These are phyloP conservation scores for Hansenula lynferdii DNA, from an alignment of 1,139 yeast species.

Conservation along the genomic window DNA sequence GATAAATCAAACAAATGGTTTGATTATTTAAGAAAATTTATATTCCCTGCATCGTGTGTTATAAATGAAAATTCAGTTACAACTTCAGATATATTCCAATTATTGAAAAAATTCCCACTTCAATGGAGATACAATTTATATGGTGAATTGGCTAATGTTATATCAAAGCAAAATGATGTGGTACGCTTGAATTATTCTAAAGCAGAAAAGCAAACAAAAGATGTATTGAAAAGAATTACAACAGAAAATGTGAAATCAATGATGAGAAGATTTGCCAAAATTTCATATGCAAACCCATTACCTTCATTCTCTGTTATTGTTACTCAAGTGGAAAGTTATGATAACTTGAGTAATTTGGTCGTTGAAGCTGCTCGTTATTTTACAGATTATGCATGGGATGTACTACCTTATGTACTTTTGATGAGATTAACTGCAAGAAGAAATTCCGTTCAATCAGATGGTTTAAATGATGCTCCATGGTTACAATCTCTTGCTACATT, in stretches of 20 bases:
- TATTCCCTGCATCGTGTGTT: conserved; percentile 65
- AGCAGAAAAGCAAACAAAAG: conserved; percentile 81
- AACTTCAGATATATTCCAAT: conserved; percentile 52
- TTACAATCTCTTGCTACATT: conserved; percentile 67
- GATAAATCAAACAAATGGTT: conserved; percentile 46
- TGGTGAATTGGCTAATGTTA: conserved; percentile 69
- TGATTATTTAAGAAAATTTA: conserved; percentile 55
- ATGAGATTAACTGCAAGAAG: conserved; percentile 70
- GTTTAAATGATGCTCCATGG: conserved; percentile 83
- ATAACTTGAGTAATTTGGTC: conserved; percentile 72
- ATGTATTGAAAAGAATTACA: conserved; percentile 78
- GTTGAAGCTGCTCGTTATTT: conserved; percentile 80
- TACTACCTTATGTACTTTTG: conserved; percentile 67
- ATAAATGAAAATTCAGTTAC: conserved; percentile 58
- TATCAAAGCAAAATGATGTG: conserved; percentile 47
- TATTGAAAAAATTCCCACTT: conserved; percentile 50
- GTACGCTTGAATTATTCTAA: conserved; percentile 60
- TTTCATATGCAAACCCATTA: conserved; percentile 78
- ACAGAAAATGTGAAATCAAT: conserved; percentile 75
- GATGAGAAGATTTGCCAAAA: conserved; percentile 72
- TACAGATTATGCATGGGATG: conserved; percentile 83
- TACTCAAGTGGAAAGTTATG: conserved; percentile 86
- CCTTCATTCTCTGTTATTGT: conserved; percentile 65
- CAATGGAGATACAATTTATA: conserved; percentile 75
- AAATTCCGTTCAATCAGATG: conserved; percentile 68